Evolutionary conservation across 495 filamentous ascomycete genomes (phyloP), one percentile per base, ranked within the genome.

Genomic region (Penicillium silybi): DNA sequence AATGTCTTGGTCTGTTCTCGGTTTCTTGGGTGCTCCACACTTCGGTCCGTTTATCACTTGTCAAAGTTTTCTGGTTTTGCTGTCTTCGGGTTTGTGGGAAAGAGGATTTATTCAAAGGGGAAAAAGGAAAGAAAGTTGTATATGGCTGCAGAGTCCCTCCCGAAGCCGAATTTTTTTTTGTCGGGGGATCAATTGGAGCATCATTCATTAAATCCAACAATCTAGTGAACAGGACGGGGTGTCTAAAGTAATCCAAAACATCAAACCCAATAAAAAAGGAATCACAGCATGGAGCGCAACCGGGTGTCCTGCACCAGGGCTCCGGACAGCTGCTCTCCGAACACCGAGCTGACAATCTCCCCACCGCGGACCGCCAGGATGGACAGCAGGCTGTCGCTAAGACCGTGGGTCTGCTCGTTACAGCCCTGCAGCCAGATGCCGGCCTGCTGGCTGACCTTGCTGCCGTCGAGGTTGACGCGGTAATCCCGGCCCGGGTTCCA

Each of bases 391-490:
- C 85, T 89, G 68, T 92, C 89, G 55, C 86, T 89, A 56, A 92
- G 62, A 73, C 93, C 93, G 65, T 97, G 93, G 23, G 89, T 96
- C 52, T 77, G 81, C 71, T 98, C 90, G 61, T 90, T 93, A 67
- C 91, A 97, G 1, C 93, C 93, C 69, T 97, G 93, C 53, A 98
- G 75, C 90, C 90, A 98, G 27, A 97, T 79, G 10, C 91, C 91
- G 7, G 82, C 79, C 13, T 85, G 75, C 6, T 65, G 51, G 40
- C 71, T 72, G 23, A 96, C 86, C 53, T 80, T 80, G 20, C 77
- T 81, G 7, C 76, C 71, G 20, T 83, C 76, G 56, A 92, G 87
- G 22, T 79, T 67, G 3, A 96, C 80, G 11, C 77, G 75, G 64
- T 98, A 98, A 65, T 96, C 77, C 40, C 92, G 78, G 37, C 57